A percentile compares a stretch with the other conserved stretches of the same genome.
Evolutionary conservation across 2,329 filamentous ascomycete genomes (phyloP).

Genomic region (Penicillium sumatraense): DNA sequence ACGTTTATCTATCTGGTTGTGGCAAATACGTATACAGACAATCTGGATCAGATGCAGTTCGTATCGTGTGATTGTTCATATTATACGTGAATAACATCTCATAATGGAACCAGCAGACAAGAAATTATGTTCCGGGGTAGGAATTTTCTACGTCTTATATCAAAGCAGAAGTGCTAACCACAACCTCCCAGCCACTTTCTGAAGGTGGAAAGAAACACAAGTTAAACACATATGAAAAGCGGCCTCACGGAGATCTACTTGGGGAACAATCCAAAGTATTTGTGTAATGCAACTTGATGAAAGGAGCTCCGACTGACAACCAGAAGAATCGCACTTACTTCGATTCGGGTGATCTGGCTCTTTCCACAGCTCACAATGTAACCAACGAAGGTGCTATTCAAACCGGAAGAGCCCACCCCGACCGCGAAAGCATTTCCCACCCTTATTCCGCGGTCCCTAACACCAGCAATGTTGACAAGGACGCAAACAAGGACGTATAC

Average conservation of each 20-base stretch:
- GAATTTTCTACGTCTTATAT: background rate
- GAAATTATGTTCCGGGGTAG: constrained; percentile 5
- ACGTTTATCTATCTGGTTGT: no score
- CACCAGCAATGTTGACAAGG: constrained; percentile 27
- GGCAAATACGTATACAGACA: background rate
- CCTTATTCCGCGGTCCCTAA: constrained; percentile 26
- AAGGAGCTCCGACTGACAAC: constrained; percentile 6
- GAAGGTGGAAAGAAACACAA: constrained; percentile 14
- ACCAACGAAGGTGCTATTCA: constrained; percentile 30
- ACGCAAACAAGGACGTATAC: constrained; percentile 26
- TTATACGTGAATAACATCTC: background rate
- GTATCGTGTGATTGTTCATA: background rate
- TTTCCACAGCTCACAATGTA: constrained; percentile 25
- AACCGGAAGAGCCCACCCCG: constrained; percentile 31
- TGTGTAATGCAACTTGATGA: constrained; percentile 7
- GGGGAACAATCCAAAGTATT: constrained; percentile 21
- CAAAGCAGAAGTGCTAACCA: constrained; percentile 6
- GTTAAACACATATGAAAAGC: constrained; percentile 22
- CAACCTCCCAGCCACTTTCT: constrained; percentile 16
- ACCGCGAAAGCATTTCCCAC: constrained; percentile 33
- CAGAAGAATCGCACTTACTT: constrained; percentile 33
- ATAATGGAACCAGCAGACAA: constrained; percentile 13
- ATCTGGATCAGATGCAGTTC: background rate
- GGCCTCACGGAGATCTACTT: constrained; percentile 17
- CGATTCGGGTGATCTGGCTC: constrained; percentile 36